Evolutionary conservation across 2,329 filamentous ascomycete genomes (phyloP), one percentile per base, ranked within the genome.

Genomic region (Microdochium trichocladiopsis): DNA sequence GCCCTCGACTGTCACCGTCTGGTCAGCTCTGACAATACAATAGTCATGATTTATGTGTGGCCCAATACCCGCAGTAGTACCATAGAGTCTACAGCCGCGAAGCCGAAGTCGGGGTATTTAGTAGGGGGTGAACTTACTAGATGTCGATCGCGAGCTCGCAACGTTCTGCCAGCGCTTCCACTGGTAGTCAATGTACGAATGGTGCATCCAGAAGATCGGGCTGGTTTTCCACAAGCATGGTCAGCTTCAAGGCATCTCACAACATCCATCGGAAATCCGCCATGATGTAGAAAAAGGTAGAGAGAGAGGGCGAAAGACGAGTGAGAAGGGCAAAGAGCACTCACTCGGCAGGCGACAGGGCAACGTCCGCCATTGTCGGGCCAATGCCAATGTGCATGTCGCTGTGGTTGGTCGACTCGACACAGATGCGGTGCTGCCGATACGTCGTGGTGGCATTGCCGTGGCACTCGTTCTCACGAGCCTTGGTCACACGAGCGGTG

Each of bases 181-280:
- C 16, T 53, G 55, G 54, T 64, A 62, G 58, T 65, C 63, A 9
- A 66, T 51, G 58, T 59, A 67, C 25, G 61, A 37, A 55, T 67
- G 65, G 61, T 66, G 65, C 63, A 67, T 61, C 60, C 64, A 66
- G 59, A 67, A 67, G 16, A 55, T 43, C 51, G 64, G 63, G 60
- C 16, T 18, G 11, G 36, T 41, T 6, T 41, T 6, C 8, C 14
- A 16, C 6, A 6, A 41, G 10, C 36, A 16, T 4, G 5, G 18
- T 45, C 5, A 45, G 36, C n/a, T 41, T n/a, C n/a, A n/a, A n/a
- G n/a, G n/a, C n/a, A n/a, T n/a, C n/a, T n/a, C n/a, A n/a, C n/a
- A n/a, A n/a, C n/a, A n/a, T n/a, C n/a, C n/a, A n/a, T n/a, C n/a
- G n/a, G n/a, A n/a, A n/a, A n/a, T n/a, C n/a, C n/a, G n/a, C n/a